Conservation (phyloP, 2,329 filamentous ascomycete species). For the Talaromyces sp. region DNA sequence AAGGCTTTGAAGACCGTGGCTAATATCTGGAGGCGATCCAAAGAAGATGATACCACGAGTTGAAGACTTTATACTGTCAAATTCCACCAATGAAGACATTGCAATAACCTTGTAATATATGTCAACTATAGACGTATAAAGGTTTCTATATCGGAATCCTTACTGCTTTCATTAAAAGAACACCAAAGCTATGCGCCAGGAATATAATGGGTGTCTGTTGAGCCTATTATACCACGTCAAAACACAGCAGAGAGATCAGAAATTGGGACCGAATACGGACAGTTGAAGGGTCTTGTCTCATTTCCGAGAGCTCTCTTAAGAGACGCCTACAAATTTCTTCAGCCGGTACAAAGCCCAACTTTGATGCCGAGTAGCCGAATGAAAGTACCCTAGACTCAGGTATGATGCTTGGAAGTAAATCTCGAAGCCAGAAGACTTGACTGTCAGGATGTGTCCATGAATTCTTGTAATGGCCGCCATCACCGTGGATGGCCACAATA, state of each 20-base stretch:
- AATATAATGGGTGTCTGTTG: slow-evolving; percentile 6
- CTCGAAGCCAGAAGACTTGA: slow-evolving; percentile 23
- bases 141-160: not conserved
- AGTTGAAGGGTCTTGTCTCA: not conserved
- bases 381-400: slow-evolving; percentile 19
- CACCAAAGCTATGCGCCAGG: slow-evolving; percentile 17
- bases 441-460: slow-evolving; percentile 24
- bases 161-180: slow-evolving; percentile 14
- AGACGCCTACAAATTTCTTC: not conserved
- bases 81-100: not conserved
- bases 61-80: not conserved
- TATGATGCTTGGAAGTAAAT: slow-evolving; percentile 20
- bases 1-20: not conserved
- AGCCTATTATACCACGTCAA: not conserved
- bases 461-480: slow-evolving; percentile 20
- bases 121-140: not conserved
- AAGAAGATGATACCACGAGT: slow-evolving; percentile 9
- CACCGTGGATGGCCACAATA: slow-evolving; percentile 25
- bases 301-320: not conserved
- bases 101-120: not conserved
- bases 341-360: not conserved
- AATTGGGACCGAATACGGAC: not conserved
- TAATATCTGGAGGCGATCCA: slow-evolving; percentile 13
- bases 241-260: not conserved
- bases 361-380: slow-evolving; percentile 19